phyloP scores from a whole-genome alignment of 768 basidiomycete genomes.

The Calocera cornea region DNA sequence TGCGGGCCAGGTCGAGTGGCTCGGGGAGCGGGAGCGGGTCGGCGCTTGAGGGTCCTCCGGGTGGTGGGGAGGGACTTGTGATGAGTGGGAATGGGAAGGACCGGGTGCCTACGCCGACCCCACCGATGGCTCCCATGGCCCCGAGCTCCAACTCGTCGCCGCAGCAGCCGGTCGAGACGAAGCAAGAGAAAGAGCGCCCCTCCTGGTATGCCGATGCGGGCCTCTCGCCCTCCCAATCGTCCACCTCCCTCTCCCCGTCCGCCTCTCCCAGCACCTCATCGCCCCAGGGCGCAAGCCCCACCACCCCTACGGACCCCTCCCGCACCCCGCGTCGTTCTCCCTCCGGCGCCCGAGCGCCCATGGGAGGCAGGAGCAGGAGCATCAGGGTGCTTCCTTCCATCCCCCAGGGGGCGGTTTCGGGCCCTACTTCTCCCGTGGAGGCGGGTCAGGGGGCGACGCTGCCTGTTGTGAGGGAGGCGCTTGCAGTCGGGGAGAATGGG shows the following conservation, averaged over 20 bases:
- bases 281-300: neutral
- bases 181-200: constrained; percentile 19
- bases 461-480: too few species aligned
- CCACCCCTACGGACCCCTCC: neutral
- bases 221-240: constrained; percentile 12
- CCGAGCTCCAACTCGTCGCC: constrained; percentile 7
- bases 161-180: too few species aligned
- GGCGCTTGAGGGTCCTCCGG: too few species aligned
- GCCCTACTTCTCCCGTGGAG: too few species aligned
- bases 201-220: constrained; percentile 23
- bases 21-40: constrained; percentile 6
- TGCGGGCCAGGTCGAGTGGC: constrained; percentile 9
- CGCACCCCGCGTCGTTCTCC: neutral
- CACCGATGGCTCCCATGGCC: constrained; percentile 1
- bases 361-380: neutral
- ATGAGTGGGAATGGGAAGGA: neutral
- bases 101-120: neutral
- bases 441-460: too few species aligned
- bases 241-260: constrained; percentile 6
- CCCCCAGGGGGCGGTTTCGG: neutral
- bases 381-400: neutral
- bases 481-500: too few species aligned
- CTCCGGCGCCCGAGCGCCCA: neutral
- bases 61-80: neutral
- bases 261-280: neutral